Evolutionary conservation across 768 basidiomycete species (phyloP).

Genomic region (Lactifluus piperatus): DNA sequence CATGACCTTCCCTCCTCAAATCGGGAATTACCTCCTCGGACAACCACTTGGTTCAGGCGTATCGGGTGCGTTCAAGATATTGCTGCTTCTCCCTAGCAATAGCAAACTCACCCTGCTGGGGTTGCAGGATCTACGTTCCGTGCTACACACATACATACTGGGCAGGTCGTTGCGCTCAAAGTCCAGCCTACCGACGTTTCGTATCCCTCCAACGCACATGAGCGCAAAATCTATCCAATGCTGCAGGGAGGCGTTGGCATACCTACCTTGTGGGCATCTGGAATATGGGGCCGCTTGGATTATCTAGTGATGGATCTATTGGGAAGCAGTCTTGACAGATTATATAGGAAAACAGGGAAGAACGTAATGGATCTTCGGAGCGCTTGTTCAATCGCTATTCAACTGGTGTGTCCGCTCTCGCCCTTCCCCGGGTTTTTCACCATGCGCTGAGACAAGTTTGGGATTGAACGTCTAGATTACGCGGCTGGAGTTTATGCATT

Average conservation of each 20-base stretch:
- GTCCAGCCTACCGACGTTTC: conserved; percentile 60
- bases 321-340: conserved; percentile 56
- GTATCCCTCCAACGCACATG: conserved; percentile 70
- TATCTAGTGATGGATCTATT: conserved; percentile 68
- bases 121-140: conserved; percentile 62
- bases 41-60: conserved; percentile 62
- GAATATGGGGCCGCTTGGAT: conserved; percentile 26
- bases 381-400: conserved; percentile 67
- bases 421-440: background rate
- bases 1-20: conserved; percentile 25
- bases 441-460: background rate
- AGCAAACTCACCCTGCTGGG: background rate
- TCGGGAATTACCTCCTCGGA: conserved; percentile 56
- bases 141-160: conserved; percentile 48
- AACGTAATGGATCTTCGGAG: conserved; percentile 59
- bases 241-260: conserved; percentile 68
- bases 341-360: conserved; percentile 48
- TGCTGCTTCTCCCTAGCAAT: background rate
- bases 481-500: conserved; percentile 70
- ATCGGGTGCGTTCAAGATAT: conserved; percentile 40
- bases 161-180: conserved; percentile 62
- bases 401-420: conserved; percentile 45
- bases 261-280: conserved; percentile 58
- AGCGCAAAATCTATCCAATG: conserved; percentile 57
- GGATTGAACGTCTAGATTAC: conserved; percentile 39